Conservation (phyloP, 371 early-diverging fungal genomes). For the Syncephalastrum monosporum region DNA sequence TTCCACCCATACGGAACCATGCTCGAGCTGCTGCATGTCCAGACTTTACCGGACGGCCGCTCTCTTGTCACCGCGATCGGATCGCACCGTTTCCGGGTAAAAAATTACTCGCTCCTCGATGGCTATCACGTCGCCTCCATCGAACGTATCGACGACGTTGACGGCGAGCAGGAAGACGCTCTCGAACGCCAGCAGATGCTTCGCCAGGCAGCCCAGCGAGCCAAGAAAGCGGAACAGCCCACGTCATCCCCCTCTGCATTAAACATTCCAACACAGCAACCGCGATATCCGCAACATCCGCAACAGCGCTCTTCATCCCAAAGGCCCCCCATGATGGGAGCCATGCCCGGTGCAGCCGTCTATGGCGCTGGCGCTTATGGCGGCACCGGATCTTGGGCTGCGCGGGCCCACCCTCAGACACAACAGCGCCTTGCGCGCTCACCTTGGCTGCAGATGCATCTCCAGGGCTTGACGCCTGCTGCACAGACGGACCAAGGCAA, state of each 20-base stretch:
- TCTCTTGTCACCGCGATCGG: constrained; percentile 41
- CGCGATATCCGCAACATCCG: constrained; percentile 10
- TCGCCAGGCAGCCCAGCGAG: constrained; percentile 18
- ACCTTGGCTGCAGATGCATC: constrained; percentile 34
- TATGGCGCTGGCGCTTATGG: background rate
- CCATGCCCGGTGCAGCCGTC: constrained; percentile 1
- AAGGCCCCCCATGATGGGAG: constrained; percentile 1
- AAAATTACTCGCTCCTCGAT: constrained; percentile 22
- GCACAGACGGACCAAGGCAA: too few relatives aligned
- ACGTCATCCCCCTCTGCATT: too few relatives aligned
- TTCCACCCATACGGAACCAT: constrained; percentile 46
- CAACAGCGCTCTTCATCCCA: constrained; percentile 1
- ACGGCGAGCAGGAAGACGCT: constrained; percentile 23
- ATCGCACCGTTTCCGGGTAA: constrained; percentile 32
- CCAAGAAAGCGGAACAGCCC: constrained; percentile 16
- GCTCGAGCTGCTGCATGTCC: constrained; percentile 37
- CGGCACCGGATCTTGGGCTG: constrained; percentile 30
- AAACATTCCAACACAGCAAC: constrained; percentile 1
- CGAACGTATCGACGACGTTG: constrained; percentile 48
- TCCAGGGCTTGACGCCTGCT: constrained; percentile 4
- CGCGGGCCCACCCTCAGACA: constrained; percentile 34
- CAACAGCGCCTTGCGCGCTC: constrained; percentile 15
- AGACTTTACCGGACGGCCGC: constrained; percentile 46
- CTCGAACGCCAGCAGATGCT: constrained; percentile 29
- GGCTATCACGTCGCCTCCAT: constrained; percentile 42